Evolutionary conservation across 805 yeast genomes (phyloP), one percentile per base, ranked within the genome.

Genomic region (Torulaspora microellipsoides): DNA sequence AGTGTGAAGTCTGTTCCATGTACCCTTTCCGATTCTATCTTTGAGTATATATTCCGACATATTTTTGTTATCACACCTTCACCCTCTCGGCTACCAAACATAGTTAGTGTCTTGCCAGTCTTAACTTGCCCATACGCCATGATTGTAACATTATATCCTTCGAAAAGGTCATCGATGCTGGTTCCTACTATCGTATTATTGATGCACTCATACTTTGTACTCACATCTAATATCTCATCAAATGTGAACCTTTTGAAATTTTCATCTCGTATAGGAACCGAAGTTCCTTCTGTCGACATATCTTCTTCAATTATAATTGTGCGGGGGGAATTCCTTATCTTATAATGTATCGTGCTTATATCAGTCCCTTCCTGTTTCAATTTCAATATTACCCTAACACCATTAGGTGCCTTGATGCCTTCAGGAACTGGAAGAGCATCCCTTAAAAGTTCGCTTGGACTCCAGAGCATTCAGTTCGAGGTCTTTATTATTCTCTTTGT

Each of bases 81-180:
- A 49, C 27, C 55, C 13, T 68, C 66, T n/a, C 65, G 60, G 1
- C 71, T 55, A 1, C 93, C 93, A 75, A 83, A 76, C 88, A 85
- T 81, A 2, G 91, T 81, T 56, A 76, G 77, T 0, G 90, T 76
- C 60, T 85, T 85, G 6, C 93, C 93, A 1, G 88, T 73, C 0
- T 88, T 86, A 0, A 86, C 79, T 55, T 83, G 91, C 8, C 95
- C 95, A 62, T 84, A 86, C 0, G 90, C 85, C 30, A 85, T 64
- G 0, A 86, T 78, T 0, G 91, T 78, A 15, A 89, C 86, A 58
- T 85, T 85, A 56, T 80, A 82, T 0, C 97, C 97, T 7, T 45
- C 28, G 10, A 48, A 36, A 8, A 54, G 39, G 13, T 49, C 51
- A 1, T 38, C 36, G 3, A 56, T 43, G 33, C 33, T 33, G 8